phyloP scores from a whole-genome alignment of 768 basidiomycete species.

The Amanita brunnescens region DNA sequence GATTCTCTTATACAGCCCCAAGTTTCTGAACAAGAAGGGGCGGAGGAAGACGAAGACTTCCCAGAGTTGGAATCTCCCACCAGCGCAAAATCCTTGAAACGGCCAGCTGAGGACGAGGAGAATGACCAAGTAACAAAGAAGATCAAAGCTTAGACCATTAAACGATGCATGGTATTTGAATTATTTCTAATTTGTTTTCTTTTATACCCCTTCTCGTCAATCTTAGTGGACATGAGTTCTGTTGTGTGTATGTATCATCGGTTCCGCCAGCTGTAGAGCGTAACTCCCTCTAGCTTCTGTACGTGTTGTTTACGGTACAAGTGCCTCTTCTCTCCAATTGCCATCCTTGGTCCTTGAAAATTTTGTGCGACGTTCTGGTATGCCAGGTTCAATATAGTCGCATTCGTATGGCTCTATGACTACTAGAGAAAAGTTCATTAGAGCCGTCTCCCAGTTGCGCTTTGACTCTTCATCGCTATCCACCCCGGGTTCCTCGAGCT shows the following conservation, averaged over 20 bases:
- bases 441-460: slow-evolving; percentile 42
- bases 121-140: slow-evolving; percentile 28
- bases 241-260: slow-evolving; percentile 11
- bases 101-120: slow-evolving; percentile 16
- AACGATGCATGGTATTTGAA: slow-evolving; percentile 8
- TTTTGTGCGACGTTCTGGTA: slow-evolving; percentile 49
- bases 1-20: neutral
- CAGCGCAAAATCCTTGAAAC: slow-evolving; percentile 2
- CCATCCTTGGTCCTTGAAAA: slow-evolving; percentile 37
- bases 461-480: slow-evolving; percentile 32
- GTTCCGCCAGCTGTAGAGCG: neutral
- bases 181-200: slow-evolving; percentile 13
- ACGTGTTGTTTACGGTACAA: slow-evolving; percentile 47
- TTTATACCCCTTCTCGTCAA: neutral
- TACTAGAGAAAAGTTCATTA: slow-evolving; percentile 63
- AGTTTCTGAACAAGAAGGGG: slow-evolving; percentile 1
- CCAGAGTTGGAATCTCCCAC: slow-evolving; percentile 3
- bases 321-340: slow-evolving; percentile 48
- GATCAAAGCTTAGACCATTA: slow-evolving; percentile 27
- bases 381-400: slow-evolving; percentile 57
- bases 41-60: slow-evolving; percentile 9
- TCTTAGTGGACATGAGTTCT: neutral
- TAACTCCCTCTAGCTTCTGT: neutral
- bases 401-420: slow-evolving; percentile 63
- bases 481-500: slow-evolving; percentile 39